Evolutionary conservation across 331 rosid species (phyloP).

Genomic region (Cydonia oblonga): DNA sequence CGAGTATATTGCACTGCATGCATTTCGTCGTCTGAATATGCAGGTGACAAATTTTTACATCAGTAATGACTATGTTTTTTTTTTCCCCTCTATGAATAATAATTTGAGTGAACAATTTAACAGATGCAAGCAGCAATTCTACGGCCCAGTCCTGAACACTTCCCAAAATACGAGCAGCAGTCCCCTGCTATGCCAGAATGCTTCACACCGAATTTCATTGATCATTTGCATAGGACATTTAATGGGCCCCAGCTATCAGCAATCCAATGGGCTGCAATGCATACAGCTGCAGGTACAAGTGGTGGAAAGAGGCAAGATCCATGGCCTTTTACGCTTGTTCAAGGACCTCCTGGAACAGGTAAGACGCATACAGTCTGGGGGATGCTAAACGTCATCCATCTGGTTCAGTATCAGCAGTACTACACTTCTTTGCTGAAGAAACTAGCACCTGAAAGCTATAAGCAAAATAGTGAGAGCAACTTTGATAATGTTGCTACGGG

Average conservation of each 20-base stretch:
- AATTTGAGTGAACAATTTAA: slow-evolving; percentile 10
- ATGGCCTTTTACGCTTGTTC: slow-evolving; percentile 99
- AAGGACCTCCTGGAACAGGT: slow-evolving; percentile 99
- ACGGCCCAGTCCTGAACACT: slow-evolving; percentile 92
- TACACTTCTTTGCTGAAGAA: slow-evolving; percentile 92
- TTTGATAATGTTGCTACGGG: slow-evolving; percentile 57
- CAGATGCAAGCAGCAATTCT: slow-evolving; percentile 99
- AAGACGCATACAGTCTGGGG: slow-evolving; percentile 99
- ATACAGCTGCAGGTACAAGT: slow-evolving; percentile 98
- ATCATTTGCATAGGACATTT: slow-evolving; percentile 75
- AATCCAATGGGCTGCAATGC: slow-evolving; percentile 97
- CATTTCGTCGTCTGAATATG: slow-evolving; percentile 87
- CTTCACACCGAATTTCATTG: slow-evolving; percentile 80
- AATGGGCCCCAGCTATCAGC: slow-evolving; percentile 94
- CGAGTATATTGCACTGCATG: slow-evolving; percentile 88
- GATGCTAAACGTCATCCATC: slow-evolving; percentile 97
- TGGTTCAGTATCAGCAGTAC: slow-evolving; percentile 97
- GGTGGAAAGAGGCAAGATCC: slow-evolving; percentile 94
- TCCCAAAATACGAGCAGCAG: slow-evolving; percentile 92
- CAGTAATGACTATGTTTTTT: slow-evolving; percentile 1
- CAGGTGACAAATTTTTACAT: slow-evolving; percentile 48
- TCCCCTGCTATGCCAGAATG: slow-evolving; percentile 96
- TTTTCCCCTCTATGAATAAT: not conserved
- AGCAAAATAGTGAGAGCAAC: slow-evolving; percentile 72
- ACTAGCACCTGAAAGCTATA: slow-evolving; percentile 97